Base-by-base conservation (phyloP, 306 rosid species). In the Ormosia emarginata region DNA sequence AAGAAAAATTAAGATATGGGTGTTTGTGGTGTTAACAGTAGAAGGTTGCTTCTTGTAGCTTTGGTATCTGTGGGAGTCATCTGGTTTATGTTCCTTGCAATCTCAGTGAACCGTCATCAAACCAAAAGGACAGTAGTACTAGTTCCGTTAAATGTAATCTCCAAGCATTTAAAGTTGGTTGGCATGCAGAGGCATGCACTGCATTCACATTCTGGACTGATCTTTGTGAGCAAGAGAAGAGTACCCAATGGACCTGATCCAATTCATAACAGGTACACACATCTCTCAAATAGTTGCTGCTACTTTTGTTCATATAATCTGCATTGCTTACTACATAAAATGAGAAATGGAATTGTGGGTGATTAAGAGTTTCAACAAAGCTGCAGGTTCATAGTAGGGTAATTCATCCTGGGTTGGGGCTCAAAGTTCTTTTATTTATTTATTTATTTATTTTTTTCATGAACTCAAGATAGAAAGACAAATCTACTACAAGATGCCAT, bases 241-340 rank as follows among this genome's bases (percentile, higher is more conserved):
- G 99, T 96, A 0, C 99, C 99, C 1, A 96, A 93, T 84, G 99
- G 99, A 77, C 99, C 99, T 75, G 98, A 96, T 86, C 99, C 99
- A 59, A 96, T 96, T 87, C 99, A 96, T 83, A 96, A 96, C 98
- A 93, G 99, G 99, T 93, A 82, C 86, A 2, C 66, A 69, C 41
- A 55, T 77, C 8, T 40, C 36, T 75, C 65, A n/a, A 14, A 50
- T 53, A 33, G 34, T 68, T 43, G 34, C 14, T 41, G 5, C 8
- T 67, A 46, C 41, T 41, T 82, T 59, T 85, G 6, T 52, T 46
- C 58, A 11, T 32, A 34, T 78, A 30, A 41, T 74, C 52, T 69
- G 41, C 75, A 74, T 74, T 71, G 10, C 36, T 57, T 36, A 29
- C 7, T 37, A 34, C 40, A 44, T 43, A 15, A 2, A 47, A 43